Evolutionary conservation across 2,329 filamentous ascomycete species (phyloP), one percentile per base, ranked within the genome.

Genomic region (Neurospora sp.): DNA sequence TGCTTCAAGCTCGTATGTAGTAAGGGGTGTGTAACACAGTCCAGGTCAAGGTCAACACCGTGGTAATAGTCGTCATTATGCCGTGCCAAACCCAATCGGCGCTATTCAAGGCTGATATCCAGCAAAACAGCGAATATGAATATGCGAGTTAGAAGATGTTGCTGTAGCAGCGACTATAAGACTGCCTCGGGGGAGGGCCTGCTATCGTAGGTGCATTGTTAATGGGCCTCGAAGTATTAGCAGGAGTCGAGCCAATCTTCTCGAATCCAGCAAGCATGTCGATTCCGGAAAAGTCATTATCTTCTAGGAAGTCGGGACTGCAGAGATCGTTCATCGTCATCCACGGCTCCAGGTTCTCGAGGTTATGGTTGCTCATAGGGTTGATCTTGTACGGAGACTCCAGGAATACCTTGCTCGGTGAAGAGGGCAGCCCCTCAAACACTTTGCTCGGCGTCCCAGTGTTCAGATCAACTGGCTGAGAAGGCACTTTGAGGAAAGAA

Each of bases 251-350:
- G 66, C 91, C 91, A 77, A 93, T 93, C 81, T 90, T 91, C 77
- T 90, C 87, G 75, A 93, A 93, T 10, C 90, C 90, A 76, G 92
- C 89, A 66, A 91, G 85, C 73, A 93, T 90, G 75, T 93, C 91
- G 68, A 93, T 84, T 1, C 86, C 87, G 15, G 85, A 80, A 71
- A 83, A 83, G 62, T 90, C 88, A 70, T 87, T 81, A 52, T 89
- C 87, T 71, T 90, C 88, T 68, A 88, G 81, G 52, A 90, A 83
- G 42, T 88, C 85, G 0, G 83, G 74, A 23, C 82, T 80, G 74
- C 85, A 88, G 38, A 88, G 84, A 15, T 87, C 85, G 8, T 87
- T 84, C 66, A 82, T 75, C 1, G 77, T 75, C 46, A 78, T 77
- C 74, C 82, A 84, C 5, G 86, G 83, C 15, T 78, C 76, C 66